Evolutionary conservation across 805 yeast species (phyloP), one percentile per base, ranked within the genome.

Genomic region (Candida coleopterorum): DNA sequence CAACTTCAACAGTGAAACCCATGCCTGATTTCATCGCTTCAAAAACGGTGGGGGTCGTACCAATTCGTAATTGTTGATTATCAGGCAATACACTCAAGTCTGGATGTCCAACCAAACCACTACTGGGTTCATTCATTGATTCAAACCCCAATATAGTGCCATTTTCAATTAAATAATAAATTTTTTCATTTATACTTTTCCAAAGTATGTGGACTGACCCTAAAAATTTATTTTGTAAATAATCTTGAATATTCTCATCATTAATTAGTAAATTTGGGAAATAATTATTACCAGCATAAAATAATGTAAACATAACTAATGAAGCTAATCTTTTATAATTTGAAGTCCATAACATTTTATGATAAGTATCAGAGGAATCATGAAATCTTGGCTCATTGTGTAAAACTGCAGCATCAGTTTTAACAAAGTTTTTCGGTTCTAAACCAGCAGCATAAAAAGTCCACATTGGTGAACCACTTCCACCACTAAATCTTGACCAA

Each of bases 391-490:
- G 42, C 30, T 64, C 62, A 47, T 83, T 79, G 53, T 89, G 96
- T 15, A 87, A 54, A 23, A 85, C 56, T 0, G 96, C 90, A 1
- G 96, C 95, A 41, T 83, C 85, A 4, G 93, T 85, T 2, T 46
- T 67, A 1, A 72, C 58, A 49, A 93, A 85, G n/a, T 74, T 58
- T n/a, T 55, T 64, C 0, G 96, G 96, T 38, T 89, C 76, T 32
- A 89, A 61, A 1, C 96, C 96, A 2, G 90, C 95, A 17, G 93
- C 89, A 51, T 84, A 80, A 4, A 88, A 55, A 0, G 97, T 88
- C 97, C 97, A 89, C 50, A 85, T 50, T 1, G 97, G 97, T 3
- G 96, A 95, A 14, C 97, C 97, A 32, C 86, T 79, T 2, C 97
- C 97, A 4, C 96, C 96, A 9, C 79, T 67, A 53, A 71, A 85